Conservation (phyloP, 345 rosid genomes). For the Salix udensis region DNA sequence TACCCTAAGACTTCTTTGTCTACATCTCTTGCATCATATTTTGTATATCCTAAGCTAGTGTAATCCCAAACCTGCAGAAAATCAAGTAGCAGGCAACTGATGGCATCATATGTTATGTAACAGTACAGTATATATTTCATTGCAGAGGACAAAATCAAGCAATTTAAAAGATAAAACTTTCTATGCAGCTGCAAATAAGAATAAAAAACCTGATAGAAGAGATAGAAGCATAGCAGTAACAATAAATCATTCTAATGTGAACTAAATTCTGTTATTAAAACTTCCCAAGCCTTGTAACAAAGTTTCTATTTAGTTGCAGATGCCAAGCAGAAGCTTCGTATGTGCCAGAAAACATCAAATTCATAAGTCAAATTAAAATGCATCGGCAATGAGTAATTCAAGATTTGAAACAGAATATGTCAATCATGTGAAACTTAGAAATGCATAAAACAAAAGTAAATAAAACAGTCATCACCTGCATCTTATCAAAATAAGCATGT, state of each 20-base stretch:
- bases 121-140: not conserved
- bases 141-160: not conserved
- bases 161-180: not conserved
- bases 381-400: not conserved
- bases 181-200: not conserved
- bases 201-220: too few relatives aligned
- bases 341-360: not conserved
- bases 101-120: not conserved
- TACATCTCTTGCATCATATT: constrained; percentile 73
- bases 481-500: constrained; percentile 87
- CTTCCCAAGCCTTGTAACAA: too few relatives aligned
- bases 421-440: not conserved
- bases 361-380: not conserved
- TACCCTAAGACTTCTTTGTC: constrained; percentile 76
- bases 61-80: constrained; percentile 86
- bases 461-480: constrained; percentile 56
- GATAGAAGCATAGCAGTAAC: too few relatives aligned
- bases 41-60: constrained; percentile 86
- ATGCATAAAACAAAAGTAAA: not conserved
- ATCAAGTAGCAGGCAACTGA: not conserved
- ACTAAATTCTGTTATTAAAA: too few relatives aligned
- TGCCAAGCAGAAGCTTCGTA: not conserved
- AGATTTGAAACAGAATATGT: not conserved
- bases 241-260: too few relatives aligned
- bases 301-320: too few relatives aligned